Evolutionary conservation across 2,329 filamentous ascomycete genomes (phyloP), one percentile per base, ranked within the genome.

Genomic region (Onygena corvina): DNA sequence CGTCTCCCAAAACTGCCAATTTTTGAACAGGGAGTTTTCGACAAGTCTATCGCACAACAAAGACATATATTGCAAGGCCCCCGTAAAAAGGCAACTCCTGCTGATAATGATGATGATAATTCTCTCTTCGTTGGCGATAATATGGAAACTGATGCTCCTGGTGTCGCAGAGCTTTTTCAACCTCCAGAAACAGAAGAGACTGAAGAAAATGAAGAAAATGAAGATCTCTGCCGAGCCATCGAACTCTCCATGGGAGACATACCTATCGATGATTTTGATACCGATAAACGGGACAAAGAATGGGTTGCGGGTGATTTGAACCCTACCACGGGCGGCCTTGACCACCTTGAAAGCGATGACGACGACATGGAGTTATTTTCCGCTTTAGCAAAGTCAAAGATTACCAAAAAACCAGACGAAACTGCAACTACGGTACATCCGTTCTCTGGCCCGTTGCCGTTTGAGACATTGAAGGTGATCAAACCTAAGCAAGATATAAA

Each of bases 381-480:
- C 27, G 82, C 86, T 0, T 66, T 95, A 46, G 80, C 81, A 7
- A 83, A 81, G 54, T 84, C 85, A 16, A 80, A 83, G 51, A 77
- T 76, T 56, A 71, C 74, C 51, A 77, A 79, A 60, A 74, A 73
- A 34, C 57, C 55, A 25, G 57, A 55, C 11, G 53, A 59, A 61
- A 64, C 55, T 62, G 21, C 60, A 3, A 62, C 68, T 16, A 59
- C 69, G 2, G 59, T 66, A 30, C 78, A 80, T 57, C 73, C 78
- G 2, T 84, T 94, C 60, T 78, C 79, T 55, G 90, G 90, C 0
- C 87, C 89, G 0, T 66, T 98, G 3, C 92, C 92, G 0, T 98
- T 98, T 60, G 88, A 94, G 57, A 90, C 76, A 46, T 68, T 83
- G 4, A 75, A 87, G 60, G 31, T 52, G 11, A 52, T 52, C 5